Base-by-base conservation (phyloP, 495 filamentous ascomycete species). In the Aspergillus bertholletiae region DNA sequence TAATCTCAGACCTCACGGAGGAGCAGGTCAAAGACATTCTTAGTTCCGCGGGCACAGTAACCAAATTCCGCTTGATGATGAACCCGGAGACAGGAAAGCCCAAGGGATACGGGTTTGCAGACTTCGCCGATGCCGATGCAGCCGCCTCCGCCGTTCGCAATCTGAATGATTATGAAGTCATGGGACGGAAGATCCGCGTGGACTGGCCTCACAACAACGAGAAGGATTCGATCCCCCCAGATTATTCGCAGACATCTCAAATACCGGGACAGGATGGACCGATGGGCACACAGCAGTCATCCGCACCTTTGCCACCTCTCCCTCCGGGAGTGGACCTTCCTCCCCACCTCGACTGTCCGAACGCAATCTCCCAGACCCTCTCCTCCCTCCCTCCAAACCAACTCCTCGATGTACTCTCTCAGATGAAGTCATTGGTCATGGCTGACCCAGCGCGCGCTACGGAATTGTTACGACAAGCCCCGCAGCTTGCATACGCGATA, bases 21-120 rank as follows among this genome's bases (percentile, higher is more conserved):
- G 93, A 97, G 64, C 88, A 94, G 66, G 95, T 98, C 56, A 87
- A 84, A 56, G 87, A 96, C 54, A 92, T 94, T 53, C 92, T 97
- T 69, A 88, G 86, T 62, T 84, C 84, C 27, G 92, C 88, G 44
- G 94, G 94, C 12, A 86, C 88, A 50, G 93, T 97, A 1, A 72
- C 93, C n/a, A 91, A 87, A 63, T 97, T 98, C 69, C 85, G 94
- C 28, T 78, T 98, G 13, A 92, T 97, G 60, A 94, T 96, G 74
- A 96, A 98, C 72, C 87, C 88, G 8, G 93, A 97, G 59, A 97
- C 92, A 0, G 94, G 95, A 3, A 84, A 89, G 40, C 94, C 94
- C 0, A 97, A 97, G 69, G 94, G 94, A 12, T 98, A 96, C 64
- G 94, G 94, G 21, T 98, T 98, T 62, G 89, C 90, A 37, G 93